Base-by-base conservation (phyloP, 371 early-diverging fungal species). In the Zychaea mexicana region DNA sequence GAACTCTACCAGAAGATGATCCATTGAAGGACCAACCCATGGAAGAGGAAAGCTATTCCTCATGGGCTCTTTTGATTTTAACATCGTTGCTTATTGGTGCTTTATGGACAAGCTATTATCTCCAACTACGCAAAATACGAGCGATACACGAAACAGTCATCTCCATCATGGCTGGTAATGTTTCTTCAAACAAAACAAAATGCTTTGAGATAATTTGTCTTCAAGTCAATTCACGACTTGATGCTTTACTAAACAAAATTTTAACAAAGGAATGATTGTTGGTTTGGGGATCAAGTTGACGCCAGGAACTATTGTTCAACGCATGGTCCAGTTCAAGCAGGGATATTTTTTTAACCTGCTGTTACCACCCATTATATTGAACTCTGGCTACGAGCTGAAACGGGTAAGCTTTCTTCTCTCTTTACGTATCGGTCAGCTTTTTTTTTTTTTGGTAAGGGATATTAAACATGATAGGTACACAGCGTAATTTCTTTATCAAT, bases 301-400 rank as follows among this genome's bases (percentile, higher is more conserved):
- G 2, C 87, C 91, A 8, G 92, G 86, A 26, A 73, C 83, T 9
- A 85, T 87, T 53, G 84, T 96, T 52, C 90, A 90, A 71, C 83
- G 85, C 33, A 91, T 95, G 86, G 91, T 98, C 24, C 90, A 94
- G 28, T 98, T 98, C 65, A 91, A 96, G 64, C 90, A 92, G 72
- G 85, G 91, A 0, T 90, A 93, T 57, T 98, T 98, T 67, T 97
- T 97, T 84, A 98, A 96, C 71, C 72, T 98, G 60, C 72, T 98
- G 6, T 85, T 98, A 49, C 98, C 98, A 24, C 98, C 98, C 3
- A 96, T 98, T 67, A 96, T 98, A 68, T 82, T 98, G 22, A 93
- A 96, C 73, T 95, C 95, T 17, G 97, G 97, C 1, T 98, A 94
- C 69, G 94, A 94, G 56, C 79, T 98, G 81, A 94, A 96, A 68